These are phyloP conservation scores for Trypanosoma conorhini DNA, from an alignment of 208 protist genomes.

Conservation along the genomic window DNA sequence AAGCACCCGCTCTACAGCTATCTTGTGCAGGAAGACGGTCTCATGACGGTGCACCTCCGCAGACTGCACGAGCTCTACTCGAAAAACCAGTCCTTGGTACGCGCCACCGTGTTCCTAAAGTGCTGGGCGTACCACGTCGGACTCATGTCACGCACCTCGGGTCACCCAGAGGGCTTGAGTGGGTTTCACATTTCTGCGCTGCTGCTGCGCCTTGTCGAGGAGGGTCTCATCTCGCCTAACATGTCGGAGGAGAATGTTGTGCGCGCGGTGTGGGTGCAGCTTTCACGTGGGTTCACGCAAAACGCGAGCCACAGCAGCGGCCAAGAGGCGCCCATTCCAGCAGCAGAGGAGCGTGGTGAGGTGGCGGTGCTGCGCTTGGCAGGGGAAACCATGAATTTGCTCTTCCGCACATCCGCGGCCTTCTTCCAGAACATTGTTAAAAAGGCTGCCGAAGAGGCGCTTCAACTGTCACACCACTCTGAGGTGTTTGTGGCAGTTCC, in stretches of 20 bases:
- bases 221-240: conserved; percentile 56
- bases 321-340: conserved; percentile 22
- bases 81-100: conserved; percentile 46
- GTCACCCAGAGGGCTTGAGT: conserved; percentile 73
- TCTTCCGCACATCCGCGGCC: conserved; percentile 66
- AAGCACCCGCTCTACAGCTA: conserved; percentile 85
- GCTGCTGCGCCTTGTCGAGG: conserved; percentile 67
- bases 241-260: conserved; percentile 84
- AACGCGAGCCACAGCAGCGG: conserved; percentile 2
- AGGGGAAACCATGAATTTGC: conserved; percentile 74
- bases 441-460: conserved; percentile 63
- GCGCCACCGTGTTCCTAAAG: conserved; percentile 82
- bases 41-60: conserved; percentile 73
- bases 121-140: conserved; percentile 85
- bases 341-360: conserved; percentile 51
- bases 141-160: conserved; percentile 59
- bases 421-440: conserved; percentile 72
- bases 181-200: conserved; percentile 77
- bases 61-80: conserved; percentile 75
- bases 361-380: conserved; percentile 65
- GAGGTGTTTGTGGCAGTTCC: conserved; percentile 53
- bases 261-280: conserved; percentile 72
- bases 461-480: conserved; percentile 46
- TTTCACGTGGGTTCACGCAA: conserved; percentile 56
- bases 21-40: conserved; percentile 78